Conservation (phyloP, 768 basidiomycete species). For the Collybia sp. region DNA sequence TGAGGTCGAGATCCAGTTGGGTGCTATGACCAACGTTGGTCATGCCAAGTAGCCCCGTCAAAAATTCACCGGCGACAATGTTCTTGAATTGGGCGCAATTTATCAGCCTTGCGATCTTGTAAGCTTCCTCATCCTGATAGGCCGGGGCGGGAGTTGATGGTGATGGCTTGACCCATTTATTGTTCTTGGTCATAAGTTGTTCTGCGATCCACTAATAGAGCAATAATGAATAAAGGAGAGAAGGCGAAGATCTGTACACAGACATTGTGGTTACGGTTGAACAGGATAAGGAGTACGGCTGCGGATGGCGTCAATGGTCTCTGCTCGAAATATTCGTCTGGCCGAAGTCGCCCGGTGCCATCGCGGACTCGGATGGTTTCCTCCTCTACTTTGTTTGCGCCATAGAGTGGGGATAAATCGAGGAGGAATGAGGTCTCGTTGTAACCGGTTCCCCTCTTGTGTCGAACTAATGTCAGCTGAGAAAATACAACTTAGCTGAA, state of each 20-base stretch:
- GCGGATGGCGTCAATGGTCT: background rate
- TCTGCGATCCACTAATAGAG: background rate
- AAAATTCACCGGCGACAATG: slow-evolving; percentile 12
- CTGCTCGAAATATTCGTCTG: background rate
- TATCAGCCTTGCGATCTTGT: slow-evolving; percentile 11
- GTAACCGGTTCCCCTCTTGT: background rate
- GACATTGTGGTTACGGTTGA: background rate
- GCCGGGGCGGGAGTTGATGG: too few relatives aligned
- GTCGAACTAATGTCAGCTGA: background rate
- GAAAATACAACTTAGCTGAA: background rate
- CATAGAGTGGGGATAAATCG: slow-evolving; percentile 1
- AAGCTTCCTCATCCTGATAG: slow-evolving; percentile 1
- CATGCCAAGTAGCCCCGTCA: slow-evolving; percentile 14
- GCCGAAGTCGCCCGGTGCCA: background rate
- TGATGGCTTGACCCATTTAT: background rate
- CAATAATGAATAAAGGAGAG: too few relatives aligned
- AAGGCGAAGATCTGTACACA: background rate
- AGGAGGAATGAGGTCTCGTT: background rate
- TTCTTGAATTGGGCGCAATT: slow-evolving; percentile 16
- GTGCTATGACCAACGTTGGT: slow-evolving; percentile 5
- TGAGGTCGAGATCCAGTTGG: background rate
- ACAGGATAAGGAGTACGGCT: background rate
- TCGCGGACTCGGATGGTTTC: background rate
- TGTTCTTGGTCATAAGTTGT: background rate
- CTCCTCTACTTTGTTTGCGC: background rate